Evolutionary conservation across 331 rosid genomes (phyloP).

Genomic region (Acacia concinna): DNA sequence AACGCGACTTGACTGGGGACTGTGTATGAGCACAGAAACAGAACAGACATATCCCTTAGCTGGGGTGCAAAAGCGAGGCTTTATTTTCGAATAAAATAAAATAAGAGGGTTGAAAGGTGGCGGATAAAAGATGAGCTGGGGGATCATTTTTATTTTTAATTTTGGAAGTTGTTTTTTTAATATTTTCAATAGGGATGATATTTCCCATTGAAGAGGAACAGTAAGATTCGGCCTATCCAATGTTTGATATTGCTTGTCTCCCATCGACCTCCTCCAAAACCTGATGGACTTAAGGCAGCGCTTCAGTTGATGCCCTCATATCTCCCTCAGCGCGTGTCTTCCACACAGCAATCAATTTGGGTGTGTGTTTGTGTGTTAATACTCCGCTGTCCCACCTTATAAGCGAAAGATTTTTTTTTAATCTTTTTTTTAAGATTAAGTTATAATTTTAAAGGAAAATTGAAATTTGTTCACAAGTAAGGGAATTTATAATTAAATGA

Average conservation of each 20-base stretch:
- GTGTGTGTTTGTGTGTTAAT: too few species aligned
- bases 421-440: too few species aligned
- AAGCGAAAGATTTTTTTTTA: too few species aligned
- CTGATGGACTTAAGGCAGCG: neutral
- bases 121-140: slow-evolving; percentile 41
- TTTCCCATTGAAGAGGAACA: slow-evolving; percentile 28
- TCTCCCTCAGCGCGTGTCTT: slow-evolving; percentile 22
- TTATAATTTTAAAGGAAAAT: too few species aligned
- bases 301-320: neutral
- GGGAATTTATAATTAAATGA: too few species aligned
- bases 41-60: neutral
- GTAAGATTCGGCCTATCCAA: slow-evolving; percentile 56
- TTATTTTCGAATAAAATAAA: slow-evolving; percentile 28
- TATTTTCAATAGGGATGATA: neutral
- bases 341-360: too few species aligned
- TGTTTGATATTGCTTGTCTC: slow-evolving; percentile 34
- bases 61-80: neutral
- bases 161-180: too few species aligned
- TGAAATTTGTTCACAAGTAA: too few species aligned
- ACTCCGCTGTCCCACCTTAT: too few species aligned
- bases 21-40: neutral
- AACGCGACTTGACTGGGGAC: neutral
- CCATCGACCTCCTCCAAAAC: neutral
- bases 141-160: neutral
- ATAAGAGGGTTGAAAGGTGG: slow-evolving; percentile 12